A percentile compares a stretch with the other conserved stretches of the same genome.
These are phyloP conservation scores for Mycena latifolia DNA, from an alignment of 768 basidiomycete species.

Conservation along the genomic window DNA sequence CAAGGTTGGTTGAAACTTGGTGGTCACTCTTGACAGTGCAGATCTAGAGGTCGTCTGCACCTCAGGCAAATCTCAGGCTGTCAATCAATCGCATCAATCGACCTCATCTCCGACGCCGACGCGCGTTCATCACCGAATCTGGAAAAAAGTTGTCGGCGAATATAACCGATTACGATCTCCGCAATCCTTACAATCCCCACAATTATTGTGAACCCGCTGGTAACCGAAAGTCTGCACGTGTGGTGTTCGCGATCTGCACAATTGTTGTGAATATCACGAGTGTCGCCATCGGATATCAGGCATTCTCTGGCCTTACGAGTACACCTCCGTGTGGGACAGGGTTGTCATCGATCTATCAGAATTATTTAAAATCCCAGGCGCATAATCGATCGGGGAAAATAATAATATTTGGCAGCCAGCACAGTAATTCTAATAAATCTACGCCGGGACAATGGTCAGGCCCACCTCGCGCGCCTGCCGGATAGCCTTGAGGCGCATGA, in stretches of 20 bases:
- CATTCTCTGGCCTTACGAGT: slow-evolving; percentile 1
- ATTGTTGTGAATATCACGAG: neutral
- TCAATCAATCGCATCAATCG: too few species aligned
- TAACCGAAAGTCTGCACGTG: neutral
- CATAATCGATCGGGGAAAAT: neutral
- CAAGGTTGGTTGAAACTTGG: too few species aligned
- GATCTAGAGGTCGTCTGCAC: too few species aligned
- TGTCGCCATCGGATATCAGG: neutral
- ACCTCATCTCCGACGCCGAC: too few species aligned
- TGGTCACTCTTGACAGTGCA: too few species aligned
- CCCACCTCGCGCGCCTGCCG: neutral
- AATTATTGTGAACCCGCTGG: slow-evolving; percentile 2
- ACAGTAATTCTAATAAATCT: neutral
- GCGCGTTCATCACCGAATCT: slow-evolving; percentile 5
- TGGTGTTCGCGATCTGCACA: neutral
- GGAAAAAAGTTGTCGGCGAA: too few species aligned
- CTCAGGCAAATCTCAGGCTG: too few species aligned
- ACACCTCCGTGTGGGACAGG: neutral
- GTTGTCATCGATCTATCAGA: too few species aligned
- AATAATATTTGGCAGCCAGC: neutral
- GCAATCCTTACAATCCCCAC: too few species aligned
- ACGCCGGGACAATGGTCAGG: neutral
- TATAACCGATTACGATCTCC: too few species aligned
- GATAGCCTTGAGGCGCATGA: neutral
- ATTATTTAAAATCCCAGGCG: too few species aligned